Percentiles rank a stretch among this genome's conserved stretches.
Conservation (phyloP, 148 eudicot genomes). For the Rhododendron vialii region DNA sequence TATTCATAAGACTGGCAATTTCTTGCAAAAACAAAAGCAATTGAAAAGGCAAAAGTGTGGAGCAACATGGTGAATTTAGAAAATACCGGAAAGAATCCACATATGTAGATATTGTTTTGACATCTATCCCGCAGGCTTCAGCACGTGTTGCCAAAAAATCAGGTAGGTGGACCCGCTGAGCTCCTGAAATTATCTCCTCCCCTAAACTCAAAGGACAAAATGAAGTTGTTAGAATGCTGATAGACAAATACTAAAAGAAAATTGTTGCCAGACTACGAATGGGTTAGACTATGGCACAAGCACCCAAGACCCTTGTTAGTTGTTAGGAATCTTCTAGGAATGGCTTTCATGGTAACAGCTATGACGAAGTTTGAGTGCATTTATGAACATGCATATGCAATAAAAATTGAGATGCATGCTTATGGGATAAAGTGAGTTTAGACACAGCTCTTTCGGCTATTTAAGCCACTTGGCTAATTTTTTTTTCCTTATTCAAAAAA, state of each 20-base stretch:
- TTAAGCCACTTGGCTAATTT: no score
- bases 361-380: not conserved
- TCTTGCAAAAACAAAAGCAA: not conserved
- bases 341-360: not conserved
- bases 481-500: no score
- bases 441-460: not conserved
- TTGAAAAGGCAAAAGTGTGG: not conserved
- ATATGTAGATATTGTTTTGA: slow-evolving; percentile 60
- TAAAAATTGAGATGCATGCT: not conserved
- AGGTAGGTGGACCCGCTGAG: slow-evolving; percentile 88
- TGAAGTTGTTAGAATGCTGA: not conserved
- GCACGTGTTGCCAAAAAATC: slow-evolving; percentile 60
- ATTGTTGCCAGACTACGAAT: not conserved
- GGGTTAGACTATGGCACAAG: not conserved
- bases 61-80: not conserved
- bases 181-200: slow-evolving; percentile 98
- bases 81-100: slow-evolving; percentile 76
- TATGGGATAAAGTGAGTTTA: not conserved
- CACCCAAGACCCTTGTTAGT: not conserved
- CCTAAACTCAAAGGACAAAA: slow-evolving; percentile 35
- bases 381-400: not conserved
- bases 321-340: not conserved
- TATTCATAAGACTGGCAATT: not conserved
- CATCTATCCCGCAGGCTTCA: slow-evolving; percentile 59
- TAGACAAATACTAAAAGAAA: slow-evolving; percentile 7